Conservation (phyloP, 805 yeast species). For the Metschnikowia rubicola region DNA sequence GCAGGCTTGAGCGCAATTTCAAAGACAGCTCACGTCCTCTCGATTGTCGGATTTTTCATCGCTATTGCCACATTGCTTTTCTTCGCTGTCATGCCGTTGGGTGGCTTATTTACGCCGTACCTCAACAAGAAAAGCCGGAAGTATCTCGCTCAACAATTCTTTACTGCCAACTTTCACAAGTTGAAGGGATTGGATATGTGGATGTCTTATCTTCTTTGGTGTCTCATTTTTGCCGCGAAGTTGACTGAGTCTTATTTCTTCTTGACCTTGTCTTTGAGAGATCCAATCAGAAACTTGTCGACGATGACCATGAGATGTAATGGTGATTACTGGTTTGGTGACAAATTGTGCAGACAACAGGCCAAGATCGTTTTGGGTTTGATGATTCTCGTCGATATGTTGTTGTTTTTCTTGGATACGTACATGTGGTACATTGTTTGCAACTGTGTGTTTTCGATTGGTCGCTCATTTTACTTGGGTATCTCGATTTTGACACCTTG, state of each 20-base stretch:
- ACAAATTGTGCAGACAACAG: constrained; percentile 74
- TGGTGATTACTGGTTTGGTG: constrained; percentile 91
- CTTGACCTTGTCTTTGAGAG: constrained; percentile 69
- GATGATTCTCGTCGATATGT: constrained; percentile 89
- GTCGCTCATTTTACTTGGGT: constrained; percentile 98
- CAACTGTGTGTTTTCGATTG: constrained; percentile 93
- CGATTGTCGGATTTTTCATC: constrained; percentile 85
- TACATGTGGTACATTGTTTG: constrained; percentile 97
- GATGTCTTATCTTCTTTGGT: constrained; percentile 93
- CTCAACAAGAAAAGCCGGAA: constrained; percentile 82
- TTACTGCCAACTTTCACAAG: constrained; percentile 85
- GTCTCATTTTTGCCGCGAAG: constrained; percentile 84
- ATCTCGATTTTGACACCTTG: constrained; percentile 98
- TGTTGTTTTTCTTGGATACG: constrained; percentile 97
- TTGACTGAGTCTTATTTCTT: constrained; percentile 77
- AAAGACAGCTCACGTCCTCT: constrained; percentile 68
- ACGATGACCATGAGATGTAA: constrained; percentile 87
- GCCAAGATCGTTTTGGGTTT: constrained; percentile 85
- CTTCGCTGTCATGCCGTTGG: constrained; percentile 93
- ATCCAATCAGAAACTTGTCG: constrained; percentile 88
- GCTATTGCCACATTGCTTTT: constrained; percentile 80
- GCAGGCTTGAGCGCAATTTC: constrained; percentile 67
- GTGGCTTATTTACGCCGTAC: constrained; percentile 92
- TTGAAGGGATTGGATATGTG: constrained; percentile 89
- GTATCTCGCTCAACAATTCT: constrained; percentile 90